Base-by-base conservation (phyloP, 306 rosid genomes). In the Quercus rubra region DNA sequence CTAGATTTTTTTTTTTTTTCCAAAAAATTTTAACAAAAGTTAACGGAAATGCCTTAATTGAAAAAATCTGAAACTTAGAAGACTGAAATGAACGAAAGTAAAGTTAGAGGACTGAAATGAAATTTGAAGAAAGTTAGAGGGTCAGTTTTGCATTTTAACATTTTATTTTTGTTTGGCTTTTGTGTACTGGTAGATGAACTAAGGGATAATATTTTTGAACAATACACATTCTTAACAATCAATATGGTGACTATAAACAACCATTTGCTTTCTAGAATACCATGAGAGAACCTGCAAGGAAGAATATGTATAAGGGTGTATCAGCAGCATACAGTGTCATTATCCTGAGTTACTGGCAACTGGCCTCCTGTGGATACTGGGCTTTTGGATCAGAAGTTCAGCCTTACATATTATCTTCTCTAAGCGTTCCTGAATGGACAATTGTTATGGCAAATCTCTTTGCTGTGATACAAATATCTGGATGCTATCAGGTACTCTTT, bases 351-450 rank as follows among this genome's bases (percentile, higher is more conserved):
- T 90, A 90, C 77, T 90, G 97, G 95, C 90, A 61, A 55, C 57
- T 92, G 75, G 92, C 93, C 64, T 87, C 87, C 74, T 67, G 78
- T 11, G 92, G 97, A 31, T 90, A 87, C 76, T 90, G 92, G 93
- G 97, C 97, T 25, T 92, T 90, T 8, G 93, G 97, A 67, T 92
- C 97, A 73, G 35, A 86, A 83, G 97, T 92, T 62, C 73, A 88
- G 73, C 89, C 97, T 70, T 88, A 92, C 55, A 84, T 92, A 78
- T 78, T 92, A 63, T 74, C 90, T 76, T 90, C 94, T 59, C 72
- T 90, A 59, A 78, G 84, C 28, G 72, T 31, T 73, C 97, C 94
- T 70, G 82, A 89, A 82, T 92, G 92, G 94, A 90, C 93, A n/a
- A 83, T 87, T 55, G 83, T 87, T 35, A 87, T 92, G 94, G 94